phyloP scores from a whole-genome alignment of 2,329 filamentous ascomycete genomes.

The Pseudogymnoascus sp. region DNA sequence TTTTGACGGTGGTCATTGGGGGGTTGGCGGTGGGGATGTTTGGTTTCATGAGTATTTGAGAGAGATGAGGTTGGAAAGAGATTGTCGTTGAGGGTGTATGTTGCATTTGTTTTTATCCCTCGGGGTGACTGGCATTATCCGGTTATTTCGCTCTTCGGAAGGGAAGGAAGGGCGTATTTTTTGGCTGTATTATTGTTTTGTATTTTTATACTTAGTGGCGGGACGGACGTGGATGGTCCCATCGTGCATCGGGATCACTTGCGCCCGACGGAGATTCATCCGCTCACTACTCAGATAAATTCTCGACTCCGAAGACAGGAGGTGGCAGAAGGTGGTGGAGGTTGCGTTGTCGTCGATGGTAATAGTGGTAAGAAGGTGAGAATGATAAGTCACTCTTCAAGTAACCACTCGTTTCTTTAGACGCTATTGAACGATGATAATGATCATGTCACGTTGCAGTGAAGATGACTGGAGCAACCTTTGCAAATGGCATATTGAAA shows the following conservation, averaged over 20 bases:
- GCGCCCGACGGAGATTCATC: too few species aligned
- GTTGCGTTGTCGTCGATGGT: too few species aligned
- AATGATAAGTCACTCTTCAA: not conserved
- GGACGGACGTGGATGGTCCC: too few species aligned
- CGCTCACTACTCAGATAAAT: too few species aligned
- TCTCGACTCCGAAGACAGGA: too few species aligned
- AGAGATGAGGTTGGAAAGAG: not conserved
- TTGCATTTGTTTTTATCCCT: not conserved
- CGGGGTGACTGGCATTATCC: not conserved
- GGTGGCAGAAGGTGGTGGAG: too few species aligned
- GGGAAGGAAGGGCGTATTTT: not conserved
- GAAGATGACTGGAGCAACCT: conserved; percentile 5
- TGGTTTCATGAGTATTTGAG: not conserved
- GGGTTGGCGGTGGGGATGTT: not conserved
- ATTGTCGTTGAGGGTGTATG: not conserved
- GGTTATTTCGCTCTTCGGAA: not conserved
- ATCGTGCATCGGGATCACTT: too few species aligned
- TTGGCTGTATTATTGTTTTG: not conserved
- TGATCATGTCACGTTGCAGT: too few species aligned
- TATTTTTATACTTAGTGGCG: too few species aligned
- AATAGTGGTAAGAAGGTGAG: too few species aligned
- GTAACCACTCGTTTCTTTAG: too few species aligned
- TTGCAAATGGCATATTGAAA: conserved; percentile 11
- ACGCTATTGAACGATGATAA: too few species aligned
- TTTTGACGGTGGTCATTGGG: conserved; percentile 32